Evolutionary conservation across 2,329 filamentous ascomycete genomes (phyloP), one percentile per base, ranked within the genome.

Genomic region (Penicillium sp.): DNA sequence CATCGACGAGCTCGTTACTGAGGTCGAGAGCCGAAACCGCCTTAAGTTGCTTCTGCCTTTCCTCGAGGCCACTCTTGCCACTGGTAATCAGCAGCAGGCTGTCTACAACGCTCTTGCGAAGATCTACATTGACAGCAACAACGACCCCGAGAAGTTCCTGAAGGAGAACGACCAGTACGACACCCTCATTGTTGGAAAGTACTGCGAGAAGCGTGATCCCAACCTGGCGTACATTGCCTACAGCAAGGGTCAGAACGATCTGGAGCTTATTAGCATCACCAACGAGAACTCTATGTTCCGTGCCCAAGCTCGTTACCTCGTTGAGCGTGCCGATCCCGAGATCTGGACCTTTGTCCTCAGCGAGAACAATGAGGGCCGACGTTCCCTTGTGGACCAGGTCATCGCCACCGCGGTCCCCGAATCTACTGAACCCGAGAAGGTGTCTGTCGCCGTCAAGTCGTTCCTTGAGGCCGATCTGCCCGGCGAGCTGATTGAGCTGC

Each of bases 271-370:
- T 77, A 94, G 90, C 75, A 93, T 99, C 71, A 97, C 94, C 70
- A 99, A 97, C 68, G 95, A 99, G 78, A 99, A 99, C 79, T 88
- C 91, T n/a, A 99, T 99, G 94, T 99, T 96, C 84, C 89, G 92
- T 69, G 90, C 90, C n/a, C 94, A 99, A 76, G 93, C 92, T 57
- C 89, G 94, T 38, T 99, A 99, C 76, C 83, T 99, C 25, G 81
- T 99, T 51, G 92, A 97, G 69, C 88, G 94, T 64, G 89, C 90
- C 38, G 94, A 99, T 70, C 75, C 81, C 2, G 94, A 99, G 74
- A 86, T 99, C 47, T 99, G 95, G 95, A 82, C 84, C 51, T 99
- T 97, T 72, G 94, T 97, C 15, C 83, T 99, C 34, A 96, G 89
- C 74, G 87, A 91, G 68, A 97, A 97, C 83, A 99, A 99, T 77